phyloP scores from a whole-genome alignment of 805 yeast genomes.

The Candida rishiriensis region DNA sequence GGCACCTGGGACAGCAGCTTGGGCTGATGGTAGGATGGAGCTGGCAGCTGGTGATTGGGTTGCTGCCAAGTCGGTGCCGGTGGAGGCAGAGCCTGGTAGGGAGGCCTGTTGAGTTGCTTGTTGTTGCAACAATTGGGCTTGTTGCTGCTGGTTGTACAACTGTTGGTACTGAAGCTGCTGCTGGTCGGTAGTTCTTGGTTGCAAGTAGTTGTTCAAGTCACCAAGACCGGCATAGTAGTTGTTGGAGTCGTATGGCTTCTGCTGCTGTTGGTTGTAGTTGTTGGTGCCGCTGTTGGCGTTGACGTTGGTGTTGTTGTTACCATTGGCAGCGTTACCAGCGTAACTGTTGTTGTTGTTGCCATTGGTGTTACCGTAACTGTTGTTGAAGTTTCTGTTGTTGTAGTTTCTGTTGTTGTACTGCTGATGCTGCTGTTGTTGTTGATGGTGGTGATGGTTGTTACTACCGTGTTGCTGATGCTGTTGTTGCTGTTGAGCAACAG shows the following conservation, averaged over 20 bases:
- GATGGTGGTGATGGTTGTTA: background rate
- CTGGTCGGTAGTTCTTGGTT: slow-evolving; percentile 22
- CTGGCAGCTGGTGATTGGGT: slow-evolving; percentile 19
- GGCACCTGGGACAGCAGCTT: slow-evolving; percentile 13
- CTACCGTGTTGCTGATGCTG: slow-evolving; percentile 6
- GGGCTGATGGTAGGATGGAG: slow-evolving; percentile 14
- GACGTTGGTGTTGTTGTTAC: slow-evolving; percentile 14
- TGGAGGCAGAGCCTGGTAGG: slow-evolving; percentile 12
- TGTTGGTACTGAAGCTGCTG: slow-evolving; percentile 23
- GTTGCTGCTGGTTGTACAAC: slow-evolving; percentile 18
- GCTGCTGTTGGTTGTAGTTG: slow-evolving; percentile 16
- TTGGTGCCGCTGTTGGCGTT: slow-evolving; percentile 11
- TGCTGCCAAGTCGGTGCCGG: slow-evolving; percentile 8
- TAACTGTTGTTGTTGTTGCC: slow-evolving; percentile 19
- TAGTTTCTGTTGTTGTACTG: slow-evolving; percentile 14
- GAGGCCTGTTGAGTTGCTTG: slow-evolving; percentile 16
- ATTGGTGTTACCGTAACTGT: slow-evolving; percentile 20
- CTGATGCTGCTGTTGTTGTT: slow-evolving; percentile 12
- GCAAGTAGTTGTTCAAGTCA: slow-evolving; percentile 25
- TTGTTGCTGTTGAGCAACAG: slow-evolving; percentile 3
- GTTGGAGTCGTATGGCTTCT: slow-evolving; percentile 14
- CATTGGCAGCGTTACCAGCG: slow-evolving; percentile 19
- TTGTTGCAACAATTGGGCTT: slow-evolving; percentile 11
- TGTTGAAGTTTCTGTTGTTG: slow-evolving; percentile 17
- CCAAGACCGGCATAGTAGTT: slow-evolving; percentile 21